phyloP scores from a whole-genome alignment of 176 grass and related monocot species.

The Phyllostachys edulis region DNA sequence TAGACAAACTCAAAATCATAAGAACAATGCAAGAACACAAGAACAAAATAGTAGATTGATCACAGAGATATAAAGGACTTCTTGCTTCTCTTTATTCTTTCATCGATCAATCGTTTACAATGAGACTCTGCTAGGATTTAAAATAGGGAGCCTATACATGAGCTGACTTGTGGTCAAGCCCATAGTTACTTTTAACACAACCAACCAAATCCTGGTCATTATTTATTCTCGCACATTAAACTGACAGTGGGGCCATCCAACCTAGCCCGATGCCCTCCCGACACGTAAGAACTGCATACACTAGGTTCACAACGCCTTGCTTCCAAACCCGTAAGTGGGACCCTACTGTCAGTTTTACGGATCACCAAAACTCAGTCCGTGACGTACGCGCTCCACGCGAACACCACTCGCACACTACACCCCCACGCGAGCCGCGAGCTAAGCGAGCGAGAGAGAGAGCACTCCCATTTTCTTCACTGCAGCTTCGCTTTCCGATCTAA shows the following conservation, averaged over 20 bases:
- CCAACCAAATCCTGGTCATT: background rate
- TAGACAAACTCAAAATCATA: no score
- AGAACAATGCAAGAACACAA: no score
- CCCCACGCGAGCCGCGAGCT: background rate
- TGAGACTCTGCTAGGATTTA: no score
- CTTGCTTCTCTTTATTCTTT: no score
- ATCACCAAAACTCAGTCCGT: background rate
- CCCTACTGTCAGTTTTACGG: background rate
- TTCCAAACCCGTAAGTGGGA: no score
- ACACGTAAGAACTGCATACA: no score
- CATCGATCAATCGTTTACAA: no score
- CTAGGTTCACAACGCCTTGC: background rate
- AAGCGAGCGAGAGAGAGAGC: background rate
- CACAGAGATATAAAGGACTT: no score
- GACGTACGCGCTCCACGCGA: background rate
- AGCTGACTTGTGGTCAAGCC: no score
- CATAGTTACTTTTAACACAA: no score
- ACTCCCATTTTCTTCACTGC: constrained; percentile 4
- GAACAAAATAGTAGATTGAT: no score
- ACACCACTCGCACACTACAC: background rate
- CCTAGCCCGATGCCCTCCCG: background rate
- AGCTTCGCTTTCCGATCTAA: constrained; percentile 35
- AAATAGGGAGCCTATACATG: no score
- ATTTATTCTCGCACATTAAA: background rate
- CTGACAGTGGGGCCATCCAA: background rate